Evolutionary conservation across 2,329 filamentous ascomycete genomes (phyloP).

Genomic region (Colletotrichum sidae): DNA sequence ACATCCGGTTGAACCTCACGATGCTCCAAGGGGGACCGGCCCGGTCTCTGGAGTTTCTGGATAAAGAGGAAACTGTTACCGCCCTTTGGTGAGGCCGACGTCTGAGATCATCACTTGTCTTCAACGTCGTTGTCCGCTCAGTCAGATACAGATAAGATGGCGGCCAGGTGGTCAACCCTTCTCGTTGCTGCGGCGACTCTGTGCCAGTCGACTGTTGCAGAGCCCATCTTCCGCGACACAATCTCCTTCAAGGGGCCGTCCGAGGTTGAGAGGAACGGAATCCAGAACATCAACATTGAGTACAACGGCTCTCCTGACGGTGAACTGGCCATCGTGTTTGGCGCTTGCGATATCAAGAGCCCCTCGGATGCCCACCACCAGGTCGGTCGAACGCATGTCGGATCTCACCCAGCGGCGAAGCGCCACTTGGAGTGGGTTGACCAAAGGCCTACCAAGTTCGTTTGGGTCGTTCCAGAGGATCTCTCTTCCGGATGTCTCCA

Average conservation of each 20-base stretch:
- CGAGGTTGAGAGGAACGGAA: conserved; percentile 34
- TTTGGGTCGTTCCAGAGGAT: conserved; percentile 38
- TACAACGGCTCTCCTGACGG: conserved; percentile 40
- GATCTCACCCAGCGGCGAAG: conserved; percentile 38
- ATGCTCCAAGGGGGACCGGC: too few species aligned
- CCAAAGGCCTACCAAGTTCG: conserved; percentile 38
- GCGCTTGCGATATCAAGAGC: conserved; percentile 31
- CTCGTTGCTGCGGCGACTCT: conserved; percentile 20
- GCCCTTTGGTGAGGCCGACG: too few species aligned
- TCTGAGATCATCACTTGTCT: background rate
- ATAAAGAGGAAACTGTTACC: too few species aligned
- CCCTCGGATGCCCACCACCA: conserved; percentile 31
- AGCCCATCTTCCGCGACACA: conserved; percentile 16
- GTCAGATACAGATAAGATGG: conserved; percentile 3
- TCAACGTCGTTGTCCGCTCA: background rate
- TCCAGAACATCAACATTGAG: conserved; percentile 40
- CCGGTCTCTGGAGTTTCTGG: too few species aligned
- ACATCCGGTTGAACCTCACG: conserved; percentile 19
- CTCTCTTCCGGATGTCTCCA: conserved; percentile 37
- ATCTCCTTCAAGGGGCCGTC: conserved; percentile 29
- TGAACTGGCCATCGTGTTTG: conserved; percentile 38
- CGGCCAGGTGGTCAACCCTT: conserved; percentile 21
- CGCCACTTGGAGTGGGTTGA: conserved; percentile 39
- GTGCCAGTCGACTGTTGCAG: conserved; percentile 14
- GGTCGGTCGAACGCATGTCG: conserved; percentile 41